Percentiles rank a stretch among this genome's conserved stretches.
phyloP scores from a whole-genome alignment of 1,284 basidiomycete species.

The Moesziomyces sp. region DNA sequence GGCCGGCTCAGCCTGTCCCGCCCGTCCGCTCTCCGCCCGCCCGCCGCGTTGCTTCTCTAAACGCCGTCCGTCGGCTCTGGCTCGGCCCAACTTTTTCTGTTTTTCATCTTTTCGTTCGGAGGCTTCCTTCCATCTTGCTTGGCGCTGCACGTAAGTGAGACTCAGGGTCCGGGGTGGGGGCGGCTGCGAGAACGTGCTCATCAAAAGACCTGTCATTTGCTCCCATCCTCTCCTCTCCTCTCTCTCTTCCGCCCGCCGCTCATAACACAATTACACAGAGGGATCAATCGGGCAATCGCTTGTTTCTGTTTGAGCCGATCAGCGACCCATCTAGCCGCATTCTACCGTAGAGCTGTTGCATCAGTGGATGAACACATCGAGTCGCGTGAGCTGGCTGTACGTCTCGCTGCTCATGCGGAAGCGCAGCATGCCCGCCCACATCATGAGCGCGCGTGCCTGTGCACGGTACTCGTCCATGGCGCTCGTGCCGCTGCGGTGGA shows the following conservation, averaged over 20 bases:
- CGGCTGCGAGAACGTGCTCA: background rate
- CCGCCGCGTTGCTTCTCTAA: too few species aligned
- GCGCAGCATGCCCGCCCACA: conserved; percentile 67
- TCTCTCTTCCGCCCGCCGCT: too few species aligned
- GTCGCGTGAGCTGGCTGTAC: conserved; percentile 64
- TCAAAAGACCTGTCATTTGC: background rate
- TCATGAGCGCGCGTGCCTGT: conserved; percentile 65
- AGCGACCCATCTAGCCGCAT: too few species aligned
- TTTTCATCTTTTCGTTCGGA: background rate
- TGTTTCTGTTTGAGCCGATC: too few species aligned
- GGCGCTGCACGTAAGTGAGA: background rate
- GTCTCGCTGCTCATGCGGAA: conserved; percentile 67
- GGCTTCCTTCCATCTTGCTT: background rate
- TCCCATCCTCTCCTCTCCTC: background rate
- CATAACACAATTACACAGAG: too few species aligned
- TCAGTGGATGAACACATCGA: conserved; percentile 56
- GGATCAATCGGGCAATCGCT: too few species aligned
- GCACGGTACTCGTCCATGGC: conserved; percentile 60
- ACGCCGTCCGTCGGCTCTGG: too few species aligned
- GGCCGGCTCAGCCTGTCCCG: background rate
- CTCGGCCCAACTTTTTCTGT: background rate
- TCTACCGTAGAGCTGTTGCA: background rate
- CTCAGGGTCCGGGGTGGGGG: background rate
- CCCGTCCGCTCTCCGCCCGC: too few species aligned
- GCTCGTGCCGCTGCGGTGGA: conserved; percentile 46